These are phyloP conservation scores for Leccinum laetum DNA, from an alignment of 1,284 basidiomycete species.

Conservation along the genomic window DNA sequence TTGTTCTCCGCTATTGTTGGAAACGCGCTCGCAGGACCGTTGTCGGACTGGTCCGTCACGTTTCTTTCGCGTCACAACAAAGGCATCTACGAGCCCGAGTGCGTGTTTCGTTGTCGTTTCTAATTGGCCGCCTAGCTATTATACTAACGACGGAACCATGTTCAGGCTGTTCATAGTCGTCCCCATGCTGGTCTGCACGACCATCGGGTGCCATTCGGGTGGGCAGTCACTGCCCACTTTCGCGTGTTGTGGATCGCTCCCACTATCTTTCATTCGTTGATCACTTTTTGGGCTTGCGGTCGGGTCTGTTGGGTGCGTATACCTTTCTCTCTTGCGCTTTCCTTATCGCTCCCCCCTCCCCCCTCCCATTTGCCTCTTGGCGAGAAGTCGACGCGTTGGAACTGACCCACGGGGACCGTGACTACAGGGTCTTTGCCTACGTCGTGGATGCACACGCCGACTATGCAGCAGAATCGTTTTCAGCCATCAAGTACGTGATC, in stretches of 20 bases:
- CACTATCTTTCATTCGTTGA: neutral
- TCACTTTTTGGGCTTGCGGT: neutral
- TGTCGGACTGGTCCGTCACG: slow-evolving; percentile 1
- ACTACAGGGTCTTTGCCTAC: neutral
- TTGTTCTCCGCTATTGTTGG: neutral
- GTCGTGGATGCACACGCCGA: neutral
- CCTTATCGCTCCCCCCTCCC: neutral
- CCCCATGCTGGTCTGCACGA: neutral
- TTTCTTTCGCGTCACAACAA: neutral
- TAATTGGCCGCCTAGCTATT: neutral
- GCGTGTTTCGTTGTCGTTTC: neutral
- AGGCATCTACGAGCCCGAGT: slow-evolving; percentile 1
- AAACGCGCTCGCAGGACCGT: neutral
- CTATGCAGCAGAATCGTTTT: neutral
- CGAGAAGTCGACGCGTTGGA: neutral
- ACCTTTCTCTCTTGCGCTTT: neutral
- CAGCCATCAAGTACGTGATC: neutral
- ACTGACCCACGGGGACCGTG: neutral
- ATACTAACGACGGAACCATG: neutral
- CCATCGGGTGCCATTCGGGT: slow-evolving; percentile 1
- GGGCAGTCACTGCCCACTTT: neutral
- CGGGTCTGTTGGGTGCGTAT: neutral
- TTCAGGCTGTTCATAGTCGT: slow-evolving; percentile 1
- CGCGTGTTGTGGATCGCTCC: neutral
- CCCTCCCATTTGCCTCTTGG: too few relatives aligned